Conservation (phyloP, 2,329 filamentous ascomycete species). For the Phaeosphaeria sp. region DNA sequence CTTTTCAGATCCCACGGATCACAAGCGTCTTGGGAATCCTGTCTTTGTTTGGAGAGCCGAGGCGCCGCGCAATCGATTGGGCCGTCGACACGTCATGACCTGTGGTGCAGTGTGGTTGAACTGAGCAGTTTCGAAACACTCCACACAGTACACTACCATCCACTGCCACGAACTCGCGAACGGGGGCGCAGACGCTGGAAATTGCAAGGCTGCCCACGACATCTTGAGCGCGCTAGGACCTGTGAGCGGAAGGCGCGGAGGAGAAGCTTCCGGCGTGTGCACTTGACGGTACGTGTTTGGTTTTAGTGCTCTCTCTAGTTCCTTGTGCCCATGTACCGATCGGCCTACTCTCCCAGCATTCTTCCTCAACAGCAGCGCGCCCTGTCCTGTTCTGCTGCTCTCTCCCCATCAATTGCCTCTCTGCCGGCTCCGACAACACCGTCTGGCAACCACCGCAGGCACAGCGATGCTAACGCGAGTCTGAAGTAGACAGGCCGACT, state of each 20-base stretch:
- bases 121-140: background rate
- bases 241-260: constrained; percentile 9
- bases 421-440: constrained; percentile 15
- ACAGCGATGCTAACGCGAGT: constrained; percentile 31
- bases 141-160: background rate
- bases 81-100: constrained; percentile 4
- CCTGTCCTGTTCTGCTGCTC: constrained; percentile 1
- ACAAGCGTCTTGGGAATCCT: constrained; percentile 8
- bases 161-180: background rate
- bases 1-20: constrained; percentile 2
- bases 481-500: constrained; percentile 14
- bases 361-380: constrained; percentile 30
- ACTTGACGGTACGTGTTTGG: background rate
- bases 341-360: constrained; percentile 25
- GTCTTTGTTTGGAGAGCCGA: background rate
- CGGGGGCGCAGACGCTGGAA: background rate
- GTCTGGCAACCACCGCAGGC: constrained; percentile 14
- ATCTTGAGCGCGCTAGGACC: background rate
- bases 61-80: constrained; percentile 1
- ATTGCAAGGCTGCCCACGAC: constrained; percentile 1
- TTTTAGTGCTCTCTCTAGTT: constrained; percentile 6
- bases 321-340: constrained; percentile 4
- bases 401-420: constrained; percentile 15
- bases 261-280: background rate
- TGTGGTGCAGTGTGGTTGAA: background rate